phyloP scores from a whole-genome alignment of 192 early-diverging fungal genomes.

The Thamnidium elegans region DNA sequence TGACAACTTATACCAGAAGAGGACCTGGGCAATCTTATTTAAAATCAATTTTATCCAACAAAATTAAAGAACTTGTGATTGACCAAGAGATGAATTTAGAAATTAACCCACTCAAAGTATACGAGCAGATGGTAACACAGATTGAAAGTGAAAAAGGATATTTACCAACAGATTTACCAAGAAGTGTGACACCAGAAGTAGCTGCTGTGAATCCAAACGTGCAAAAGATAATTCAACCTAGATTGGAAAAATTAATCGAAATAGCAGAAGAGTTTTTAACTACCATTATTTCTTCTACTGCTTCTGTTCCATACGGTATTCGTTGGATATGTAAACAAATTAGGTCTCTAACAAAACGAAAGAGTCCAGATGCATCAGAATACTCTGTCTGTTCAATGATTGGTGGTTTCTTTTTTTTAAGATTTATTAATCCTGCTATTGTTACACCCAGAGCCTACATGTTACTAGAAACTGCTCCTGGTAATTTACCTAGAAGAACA shows the following conservation, averaged over 20 bases:
- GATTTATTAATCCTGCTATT: conserved; percentile 97
- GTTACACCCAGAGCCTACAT: conserved; percentile 95
- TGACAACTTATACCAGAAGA: conserved; percentile 95
- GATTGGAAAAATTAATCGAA: conserved; percentile 78
- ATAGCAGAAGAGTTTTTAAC: conserved; percentile 83
- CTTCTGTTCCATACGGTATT: conserved; percentile 92
- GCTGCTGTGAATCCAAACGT: conserved; percentile 83
- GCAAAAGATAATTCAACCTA: conserved; percentile 78
- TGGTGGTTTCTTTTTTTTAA: conserved; percentile 95
- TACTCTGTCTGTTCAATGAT: conserved; percentile 90
- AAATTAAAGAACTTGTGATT: conserved; percentile 79
- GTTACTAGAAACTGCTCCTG: conserved; percentile 80
- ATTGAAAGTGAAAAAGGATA: conserved; percentile 63
- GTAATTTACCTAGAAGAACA: conserved; percentile 77
- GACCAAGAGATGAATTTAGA: conserved; percentile 84
- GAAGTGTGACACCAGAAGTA: conserved; percentile 76
- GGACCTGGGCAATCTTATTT: conserved; percentile 92
- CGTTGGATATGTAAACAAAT: conserved; percentile 99
- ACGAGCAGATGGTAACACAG: conserved; percentile 80
- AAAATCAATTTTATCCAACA: conserved; percentile 77
- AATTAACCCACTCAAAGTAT: conserved; percentile 92
- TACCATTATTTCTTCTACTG: conserved; percentile 78
- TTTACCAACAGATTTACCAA: conserved; percentile 61
- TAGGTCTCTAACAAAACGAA: conserved; percentile 84
- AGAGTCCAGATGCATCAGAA: conserved; percentile 88